Base-by-base conservation (phyloP, 164 flowering plant species). In the Piper longum region DNA sequence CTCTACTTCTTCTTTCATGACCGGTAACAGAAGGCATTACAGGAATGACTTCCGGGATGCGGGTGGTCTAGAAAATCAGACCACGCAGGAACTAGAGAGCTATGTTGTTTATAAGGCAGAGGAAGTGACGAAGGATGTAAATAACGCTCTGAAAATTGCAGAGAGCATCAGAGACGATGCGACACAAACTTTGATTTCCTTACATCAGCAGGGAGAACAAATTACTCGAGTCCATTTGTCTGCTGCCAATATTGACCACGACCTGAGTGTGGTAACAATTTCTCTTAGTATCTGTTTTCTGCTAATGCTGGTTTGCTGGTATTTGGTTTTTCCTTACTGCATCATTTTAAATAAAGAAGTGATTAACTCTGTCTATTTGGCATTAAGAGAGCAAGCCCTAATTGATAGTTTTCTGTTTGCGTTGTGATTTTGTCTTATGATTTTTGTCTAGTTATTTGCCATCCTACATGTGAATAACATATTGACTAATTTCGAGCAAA, bases 181-280 rank as follows among this genome's bases (percentile, higher is more conserved):
- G 41, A 70, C 83, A 3, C 80, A 67, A 66, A 89, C 96, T 39
- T 79, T 86, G 60, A 83, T 80, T 14, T 80, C 78, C 66, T 73
- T 89, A 76, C 87, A 89, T 62, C 79, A 79, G 48, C 96, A 88
- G 71, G 96, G 96, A 26, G 91, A 89, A 66, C 92, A 86, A 72
- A 89, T 89, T 41, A 75, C 72, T 4, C 78, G 86, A 78, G 82
- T 93, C 36, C 96, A 89, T 60, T 43, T 51, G 54, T 73, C 74
- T 74, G 85, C 80, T 54, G 79, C 68, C 39, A 78, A 79, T 36
- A 85, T 75, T 61, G 93, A 89, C 39, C 84, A 80, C 64, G 91
- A 89, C 72, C 76, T 89, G 66, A 83, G 80, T 56, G 66, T 66
- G 81, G 91, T 89, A 76, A 71, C 17, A 19, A 54, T 54, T 16